Evolutionary conservation across 2,329 filamentous ascomycete genomes (phyloP).

Genomic region (Clarireedia paspali): DNA sequence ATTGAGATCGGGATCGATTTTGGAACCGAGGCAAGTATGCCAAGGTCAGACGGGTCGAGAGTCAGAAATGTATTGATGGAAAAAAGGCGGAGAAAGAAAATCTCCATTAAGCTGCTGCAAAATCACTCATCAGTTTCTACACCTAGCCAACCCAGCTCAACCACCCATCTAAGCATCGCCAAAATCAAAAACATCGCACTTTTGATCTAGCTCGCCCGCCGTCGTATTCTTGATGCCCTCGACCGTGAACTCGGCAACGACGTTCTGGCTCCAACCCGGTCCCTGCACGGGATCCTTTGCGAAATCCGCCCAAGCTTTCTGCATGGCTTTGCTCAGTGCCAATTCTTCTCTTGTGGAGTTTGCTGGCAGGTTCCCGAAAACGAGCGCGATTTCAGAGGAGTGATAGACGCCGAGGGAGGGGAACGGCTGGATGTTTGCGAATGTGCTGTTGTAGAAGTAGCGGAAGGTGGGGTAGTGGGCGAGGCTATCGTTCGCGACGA

Average conservation of each 20-base stretch:
- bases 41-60: too few relatives aligned
- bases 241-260: background rate
- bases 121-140: too few relatives aligned
- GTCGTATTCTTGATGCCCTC: background rate
- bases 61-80: too few relatives aligned
- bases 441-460: constrained; percentile 8
- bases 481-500: background rate
- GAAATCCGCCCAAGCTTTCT: constrained; percentile 4
- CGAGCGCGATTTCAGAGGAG: constrained; percentile 3
- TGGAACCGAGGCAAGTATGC: too few relatives aligned
- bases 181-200: background rate
- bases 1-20: too few relatives aligned
- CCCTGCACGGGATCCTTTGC: background rate
- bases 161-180: background rate
- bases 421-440: constrained; percentile 5
- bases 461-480: constrained; percentile 4
- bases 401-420: constrained; percentile 5
- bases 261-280: background rate
- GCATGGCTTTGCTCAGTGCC: background rate
- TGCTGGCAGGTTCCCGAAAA: constrained; percentile 1
- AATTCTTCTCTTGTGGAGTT: background rate
- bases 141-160: background rate
- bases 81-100: too few relatives aligned
- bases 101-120: too few relatives aligned
- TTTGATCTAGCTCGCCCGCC: background rate